Evolutionary conservation across 2,329 filamentous ascomycete genomes (phyloP).

Genomic region (Plenodomus lindquistii): DNA sequence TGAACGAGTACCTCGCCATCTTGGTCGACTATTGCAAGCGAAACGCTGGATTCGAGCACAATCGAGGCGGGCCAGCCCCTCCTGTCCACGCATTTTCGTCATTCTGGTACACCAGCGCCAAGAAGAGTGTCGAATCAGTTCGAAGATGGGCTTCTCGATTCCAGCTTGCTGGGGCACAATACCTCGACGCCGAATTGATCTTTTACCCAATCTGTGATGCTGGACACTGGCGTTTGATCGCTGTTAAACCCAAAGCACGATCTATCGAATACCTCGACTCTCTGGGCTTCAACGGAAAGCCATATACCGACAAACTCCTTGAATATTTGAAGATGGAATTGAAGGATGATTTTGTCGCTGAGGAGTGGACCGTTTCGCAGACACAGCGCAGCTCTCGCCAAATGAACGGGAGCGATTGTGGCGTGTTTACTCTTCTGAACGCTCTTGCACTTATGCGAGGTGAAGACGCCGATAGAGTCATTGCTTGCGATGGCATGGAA

Average conservation of each 20-base stretch:
- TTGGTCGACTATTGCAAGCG: constrained; percentile 64
- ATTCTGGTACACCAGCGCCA: constrained; percentile 65
- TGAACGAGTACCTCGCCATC: constrained; percentile 68
- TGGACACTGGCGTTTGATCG: constrained; percentile 72
- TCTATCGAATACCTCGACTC: constrained; percentile 73
- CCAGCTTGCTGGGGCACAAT: constrained; percentile 52
- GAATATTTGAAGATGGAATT: constrained; percentile 64
- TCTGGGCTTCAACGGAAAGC: constrained; percentile 52
- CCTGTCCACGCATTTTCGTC: constrained; percentile 67
- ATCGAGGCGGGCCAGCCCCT: constrained; percentile 60
- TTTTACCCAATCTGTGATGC: constrained; percentile 69
- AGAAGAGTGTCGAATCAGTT: constrained; percentile 32
- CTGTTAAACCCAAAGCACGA: constrained; percentile 64
- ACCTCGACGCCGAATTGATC: constrained; percentile 68
- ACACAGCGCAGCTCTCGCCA: constrained; percentile 57
- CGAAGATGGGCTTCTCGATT: constrained; percentile 53
- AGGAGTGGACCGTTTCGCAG: constrained; percentile 64
- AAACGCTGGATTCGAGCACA: constrained; percentile 57
- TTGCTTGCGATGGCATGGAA: constrained; percentile 60
- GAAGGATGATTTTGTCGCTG: constrained; percentile 56
- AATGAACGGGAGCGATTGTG: constrained; percentile 72
- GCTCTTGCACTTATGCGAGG: constrained; percentile 61
- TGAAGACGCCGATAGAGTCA: constrained; percentile 45
- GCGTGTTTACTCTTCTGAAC: constrained; percentile 77
- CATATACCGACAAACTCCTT: constrained; percentile 30